Evolutionary conservation across 192 early-diverging fungal species (phyloP).

Genomic region (Piromyces sp.): DNA sequence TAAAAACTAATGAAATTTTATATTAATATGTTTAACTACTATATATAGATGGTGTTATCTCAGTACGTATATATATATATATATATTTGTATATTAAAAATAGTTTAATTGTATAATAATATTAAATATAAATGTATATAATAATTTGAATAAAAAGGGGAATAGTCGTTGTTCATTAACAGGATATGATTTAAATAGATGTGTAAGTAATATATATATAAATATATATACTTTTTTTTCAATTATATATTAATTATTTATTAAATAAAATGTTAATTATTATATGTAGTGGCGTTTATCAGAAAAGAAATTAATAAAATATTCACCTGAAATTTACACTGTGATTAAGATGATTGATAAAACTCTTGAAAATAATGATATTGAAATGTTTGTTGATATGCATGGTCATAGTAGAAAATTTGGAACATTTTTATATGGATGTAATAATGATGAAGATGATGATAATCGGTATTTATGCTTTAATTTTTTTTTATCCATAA

Average conservation of each 20-base stretch:
- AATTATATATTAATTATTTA: too few relatives aligned
- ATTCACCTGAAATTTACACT: conserved; percentile 9
- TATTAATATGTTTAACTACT: too few relatives aligned
- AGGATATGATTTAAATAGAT: conserved; percentile 23
- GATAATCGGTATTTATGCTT: not conserved
- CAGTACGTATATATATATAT: not conserved
- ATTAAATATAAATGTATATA: too few relatives aligned
- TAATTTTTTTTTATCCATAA: too few relatives aligned
- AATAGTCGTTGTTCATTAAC: conserved; percentile 18
- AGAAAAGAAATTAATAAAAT: not conserved
- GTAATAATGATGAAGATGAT: conserved; percentile 12
- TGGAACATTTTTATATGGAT: conserved; percentile 24
- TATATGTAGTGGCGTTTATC: not conserved
- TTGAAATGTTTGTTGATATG: conserved; percentile 20
- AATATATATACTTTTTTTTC: not conserved
- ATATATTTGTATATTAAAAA: too few relatives aligned
- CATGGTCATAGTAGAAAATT: conserved; percentile 24
- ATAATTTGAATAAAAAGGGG: not conserved
- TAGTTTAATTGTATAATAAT: too few relatives aligned
- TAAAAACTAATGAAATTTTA: too few relatives aligned
- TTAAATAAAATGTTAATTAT: too few relatives aligned
- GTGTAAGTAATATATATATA: conserved; percentile 2
- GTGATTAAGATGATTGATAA: conserved; percentile 8
- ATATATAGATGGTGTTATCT: too few relatives aligned
- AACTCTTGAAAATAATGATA: conserved; percentile 1